Evolutionary conservation across 352 stramenopile genomes (phyloP), one percentile per base, ranked within the genome.

Genomic region (Vaucheria bursata): DNA sequence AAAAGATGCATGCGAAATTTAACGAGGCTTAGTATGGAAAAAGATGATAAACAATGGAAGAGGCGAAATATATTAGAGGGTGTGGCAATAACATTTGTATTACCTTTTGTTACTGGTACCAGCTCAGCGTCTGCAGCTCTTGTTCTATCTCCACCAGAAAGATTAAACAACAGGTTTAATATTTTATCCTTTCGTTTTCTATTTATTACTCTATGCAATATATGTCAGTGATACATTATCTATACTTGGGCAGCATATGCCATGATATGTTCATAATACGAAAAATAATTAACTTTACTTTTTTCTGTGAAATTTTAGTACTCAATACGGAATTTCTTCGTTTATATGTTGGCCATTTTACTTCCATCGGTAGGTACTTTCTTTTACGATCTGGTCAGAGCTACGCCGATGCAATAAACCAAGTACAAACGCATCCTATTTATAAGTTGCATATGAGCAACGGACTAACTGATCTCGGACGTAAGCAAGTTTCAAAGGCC

Each of bases 361-460:
- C 5, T 34, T 69, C 59, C 29, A 18, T 6, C 36, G 7, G 67
- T 8, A 78, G 77, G 7, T 82, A 82, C 52, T 82, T 82, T 49
- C 4, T 82, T 8, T 69, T 82, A 53, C 72, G 77, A 12, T 68
- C 77, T 33, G 77, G 77, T 0, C 71, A 82, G 52, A 68, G 70
- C 7, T 74, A 25, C 0, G 52, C 77, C 25, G 77, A 82, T 45
- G 71, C 64, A 39, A 40, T 65, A 18, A 72, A 72, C 0, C 36
- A 71, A 29, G 59, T 82, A 8, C 77, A 82, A 67, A 74, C 77
- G 8, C 77, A 82, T 67, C 77, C 77, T 1, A 81, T 82, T 35
- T 53, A 82, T 64, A 82, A 82, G 49, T 68, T 82, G 37, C 70
- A 82, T 49, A 68, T 80, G 59, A 65, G 69, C 52, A 82, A 82